Evolutionary conservation across 208 protist species (phyloP), one percentile per base, ranked within the genome.

Genomic region (Trypanosoma mega): DNA sequence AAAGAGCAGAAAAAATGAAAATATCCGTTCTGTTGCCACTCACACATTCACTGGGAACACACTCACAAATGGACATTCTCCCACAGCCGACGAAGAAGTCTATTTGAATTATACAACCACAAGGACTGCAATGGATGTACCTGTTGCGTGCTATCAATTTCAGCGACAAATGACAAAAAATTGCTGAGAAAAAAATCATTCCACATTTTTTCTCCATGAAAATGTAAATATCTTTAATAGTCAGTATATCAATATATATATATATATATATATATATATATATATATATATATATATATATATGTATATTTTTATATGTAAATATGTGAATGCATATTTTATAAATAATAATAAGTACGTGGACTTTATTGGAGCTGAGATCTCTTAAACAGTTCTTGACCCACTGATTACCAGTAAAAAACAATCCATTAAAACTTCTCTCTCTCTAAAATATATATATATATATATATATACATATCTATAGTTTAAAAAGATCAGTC

Each of bases 131-230:
- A 65, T 64, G 16, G 84, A 91, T 56, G 41, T 59, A 9, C 54
- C 71, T 3, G 72, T 91, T 8, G 65, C 51, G 9, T 69, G 75
- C 43, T 80, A 68, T 46, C 67, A 74, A 0, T 81, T 91, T 26
- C 84, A 91, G 66, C 53, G 80, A 12, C 66, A 76, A 47, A 68
- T 84, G 45, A 63, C 72, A 51, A 3, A 34, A 5, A 36, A 3
- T 8, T 6, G 16, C n/a, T 37, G 2, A 20, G 21, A 20, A 54
- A 31, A 31, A 3, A 18, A 8, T 30, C 1, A 37, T 23, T 37
- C 5, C 21, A 3, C 2, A 7, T 6, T 47, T 59, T 20, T 34
- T 20, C 5, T 33, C 23, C 37, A 48, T 23, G 14, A 45, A 29
- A 26, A 39, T 39, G 34, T 39, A 39, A 12, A 39, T 39, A 12